A percentile compares a stretch with the other conserved stretches of the same genome.
These are phyloP conservation scores for Solidago caesia DNA, from an alignment of 129 eudicot genomes.

Conservation along the genomic window DNA sequence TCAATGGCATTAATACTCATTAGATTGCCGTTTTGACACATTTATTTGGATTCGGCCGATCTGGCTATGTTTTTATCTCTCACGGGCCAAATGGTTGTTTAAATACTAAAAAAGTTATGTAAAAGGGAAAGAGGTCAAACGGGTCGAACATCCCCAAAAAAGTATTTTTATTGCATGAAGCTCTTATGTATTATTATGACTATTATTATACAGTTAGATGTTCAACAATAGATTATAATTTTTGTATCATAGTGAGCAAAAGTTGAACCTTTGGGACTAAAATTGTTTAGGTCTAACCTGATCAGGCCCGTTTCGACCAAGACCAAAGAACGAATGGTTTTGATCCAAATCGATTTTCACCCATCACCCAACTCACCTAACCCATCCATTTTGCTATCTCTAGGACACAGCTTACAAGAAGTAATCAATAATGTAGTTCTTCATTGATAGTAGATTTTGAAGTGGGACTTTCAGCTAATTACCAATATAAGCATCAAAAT, in stretches of 20 bases:
- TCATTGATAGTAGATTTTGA: background rate
- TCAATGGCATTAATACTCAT: constrained; percentile 13
- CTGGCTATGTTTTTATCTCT: background rate
- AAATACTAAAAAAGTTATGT: background rate
- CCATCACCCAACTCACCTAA: background rate
- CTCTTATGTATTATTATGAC: too few species aligned
- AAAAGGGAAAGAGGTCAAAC: background rate
- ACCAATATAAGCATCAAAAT: constrained; percentile 96
- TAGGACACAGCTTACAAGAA: background rate
- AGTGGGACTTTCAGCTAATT: background rate
- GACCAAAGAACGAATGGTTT: background rate
- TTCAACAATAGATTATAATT: too few species aligned
- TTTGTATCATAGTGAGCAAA: background rate
- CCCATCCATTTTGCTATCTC: background rate
- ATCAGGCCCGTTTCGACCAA: background rate
- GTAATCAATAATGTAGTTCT: background rate
- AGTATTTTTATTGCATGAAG: too few species aligned
- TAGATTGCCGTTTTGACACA: background rate
- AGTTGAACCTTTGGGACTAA: background rate
- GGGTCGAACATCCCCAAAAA: too few species aligned
- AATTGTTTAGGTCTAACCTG: background rate
- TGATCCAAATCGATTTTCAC: background rate
- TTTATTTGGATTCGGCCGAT: background rate
- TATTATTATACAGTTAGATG: too few species aligned
- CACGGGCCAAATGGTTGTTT: background rate